These are phyloP conservation scores for Xylariales sp. DNA, from an alignment of 2,329 filamentous ascomycete species.

Conservation along the genomic window DNA sequence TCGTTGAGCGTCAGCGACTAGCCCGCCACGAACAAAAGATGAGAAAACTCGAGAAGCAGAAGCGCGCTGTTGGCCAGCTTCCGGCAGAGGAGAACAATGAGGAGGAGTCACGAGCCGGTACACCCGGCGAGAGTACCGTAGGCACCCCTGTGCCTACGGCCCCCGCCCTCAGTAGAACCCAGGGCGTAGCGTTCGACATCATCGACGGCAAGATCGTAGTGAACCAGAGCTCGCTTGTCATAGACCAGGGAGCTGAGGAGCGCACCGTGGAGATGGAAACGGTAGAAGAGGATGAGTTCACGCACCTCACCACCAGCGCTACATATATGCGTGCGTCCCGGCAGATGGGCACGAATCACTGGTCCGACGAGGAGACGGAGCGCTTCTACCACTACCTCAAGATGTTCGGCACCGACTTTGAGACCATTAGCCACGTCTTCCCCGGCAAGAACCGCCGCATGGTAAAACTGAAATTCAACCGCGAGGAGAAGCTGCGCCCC, in stretches of 20 bases:
- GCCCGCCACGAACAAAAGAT: slow-evolving; percentile 26
- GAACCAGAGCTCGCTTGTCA: slow-evolving; percentile 61
- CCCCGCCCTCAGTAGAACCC: slow-evolving; percentile 15
- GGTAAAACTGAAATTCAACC: slow-evolving; percentile 78
- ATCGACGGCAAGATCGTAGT: slow-evolving; percentile 70
- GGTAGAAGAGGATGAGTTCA: slow-evolving; percentile 75
- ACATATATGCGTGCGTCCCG: slow-evolving; percentile 61
- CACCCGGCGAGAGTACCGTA: slow-evolving; percentile 19
- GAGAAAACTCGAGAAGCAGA: slow-evolving; percentile 36
- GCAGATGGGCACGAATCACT: slow-evolving; percentile 58
- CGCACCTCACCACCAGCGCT: slow-evolving; percentile 62
- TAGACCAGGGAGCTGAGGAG: slow-evolving; percentile 62
- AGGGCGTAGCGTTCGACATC: slow-evolving; percentile 40
- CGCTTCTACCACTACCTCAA: slow-evolving; percentile 70
- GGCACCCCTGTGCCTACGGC: slow-evolving; percentile 15
- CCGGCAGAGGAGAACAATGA: slow-evolving; percentile 15
- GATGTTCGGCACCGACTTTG: slow-evolving; percentile 80
- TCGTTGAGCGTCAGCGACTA: slow-evolving; percentile 61
- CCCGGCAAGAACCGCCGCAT: slow-evolving; percentile 65
- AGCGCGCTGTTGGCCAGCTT: slow-evolving; percentile 23
- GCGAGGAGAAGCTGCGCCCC: slow-evolving; percentile 67
- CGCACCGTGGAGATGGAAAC: slow-evolving; percentile 48
- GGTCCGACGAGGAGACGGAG: slow-evolving; percentile 68
- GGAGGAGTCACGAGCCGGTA: slow-evolving; percentile 12
- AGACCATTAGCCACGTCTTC: slow-evolving; percentile 75